Evolutionary conservation across 129 eudicot species (phyloP).

Genomic region (Erigeron canadensis): DNA sequence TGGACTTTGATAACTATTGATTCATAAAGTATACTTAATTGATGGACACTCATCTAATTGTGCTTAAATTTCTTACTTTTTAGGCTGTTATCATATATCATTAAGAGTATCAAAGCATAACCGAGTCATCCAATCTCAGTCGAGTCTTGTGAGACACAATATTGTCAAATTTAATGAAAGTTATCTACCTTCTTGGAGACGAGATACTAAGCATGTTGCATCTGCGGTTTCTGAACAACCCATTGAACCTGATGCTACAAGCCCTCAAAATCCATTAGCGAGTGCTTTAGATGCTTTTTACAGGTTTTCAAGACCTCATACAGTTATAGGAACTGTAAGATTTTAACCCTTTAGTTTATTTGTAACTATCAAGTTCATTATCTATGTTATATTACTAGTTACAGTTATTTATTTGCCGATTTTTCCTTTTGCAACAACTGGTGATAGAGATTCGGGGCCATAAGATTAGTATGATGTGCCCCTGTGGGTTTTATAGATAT

Average conservation of each 20-base stretch:
- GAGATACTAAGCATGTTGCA: constrained; percentile 28
- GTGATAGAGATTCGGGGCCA: neutral
- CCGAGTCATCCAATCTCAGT: constrained; percentile 28
- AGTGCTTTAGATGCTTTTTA: constrained; percentile 74
- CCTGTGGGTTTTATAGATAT: neutral
- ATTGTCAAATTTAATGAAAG: constrained; percentile 23
- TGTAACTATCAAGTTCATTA: constrained; percentile 1
- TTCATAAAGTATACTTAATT: neutral
- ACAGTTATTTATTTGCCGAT: neutral
- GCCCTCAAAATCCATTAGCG: constrained; percentile 41
- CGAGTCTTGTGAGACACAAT: constrained; percentile 32
- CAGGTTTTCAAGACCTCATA: constrained; percentile 96
- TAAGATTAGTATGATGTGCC: neutral
- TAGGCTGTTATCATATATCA: constrained; percentile 47
- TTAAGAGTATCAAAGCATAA: constrained; percentile 40
- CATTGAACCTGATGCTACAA: constrained; percentile 62
- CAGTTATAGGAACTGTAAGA: constrained; percentile 95
- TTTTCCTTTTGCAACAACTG: neutral
- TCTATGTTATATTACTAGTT: neutral
- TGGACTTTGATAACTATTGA: neutral
- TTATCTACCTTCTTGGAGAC: constrained; percentile 28
- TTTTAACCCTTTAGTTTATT: constrained; percentile 9
- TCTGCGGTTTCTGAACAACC: constrained; percentile 62
- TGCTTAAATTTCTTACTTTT: constrained; percentile 1
- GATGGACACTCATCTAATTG: neutral